Evolutionary conservation across 2,329 filamentous ascomycete genomes (phyloP).

Genomic region (Aspergillus japonicus): DNA sequence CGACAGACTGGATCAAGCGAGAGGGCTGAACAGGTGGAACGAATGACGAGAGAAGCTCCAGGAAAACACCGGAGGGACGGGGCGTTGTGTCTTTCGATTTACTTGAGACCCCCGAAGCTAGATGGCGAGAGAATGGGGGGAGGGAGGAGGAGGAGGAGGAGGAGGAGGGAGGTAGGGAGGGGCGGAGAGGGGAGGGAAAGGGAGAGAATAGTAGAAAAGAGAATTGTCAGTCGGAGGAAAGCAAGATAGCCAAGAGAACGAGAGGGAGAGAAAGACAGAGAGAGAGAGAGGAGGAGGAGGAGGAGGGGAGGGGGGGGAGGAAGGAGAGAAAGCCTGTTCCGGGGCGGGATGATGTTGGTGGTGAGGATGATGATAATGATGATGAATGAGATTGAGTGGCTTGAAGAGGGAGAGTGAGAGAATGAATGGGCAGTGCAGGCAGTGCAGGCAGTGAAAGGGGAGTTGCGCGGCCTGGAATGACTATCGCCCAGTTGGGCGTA

Average conservation of each 20-base stretch:
- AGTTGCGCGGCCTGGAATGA: background rate
- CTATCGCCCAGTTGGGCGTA: background rate
- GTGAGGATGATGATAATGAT: too few relatives aligned
- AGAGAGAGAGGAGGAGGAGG: background rate
- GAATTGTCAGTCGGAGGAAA: constrained; percentile 2
- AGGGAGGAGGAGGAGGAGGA: background rate
- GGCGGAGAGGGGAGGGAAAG: background rate
- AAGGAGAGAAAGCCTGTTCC: background rate
- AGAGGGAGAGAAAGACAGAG: background rate
- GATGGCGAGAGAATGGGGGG: background rate
- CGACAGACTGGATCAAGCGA: background rate
- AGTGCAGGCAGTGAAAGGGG: too few relatives aligned
- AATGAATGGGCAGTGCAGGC: too few relatives aligned
- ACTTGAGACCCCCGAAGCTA: background rate
- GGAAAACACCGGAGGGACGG: too few relatives aligned
- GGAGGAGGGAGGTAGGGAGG: background rate
- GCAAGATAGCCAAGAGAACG: background rate
- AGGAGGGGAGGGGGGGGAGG: background rate
- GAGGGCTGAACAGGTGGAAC: constrained; percentile 3
- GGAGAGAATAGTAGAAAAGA: constrained; percentile 8
- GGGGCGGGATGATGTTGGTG: too few relatives aligned
- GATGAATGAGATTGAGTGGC: too few relatives aligned
- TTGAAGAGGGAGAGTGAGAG: too few relatives aligned
- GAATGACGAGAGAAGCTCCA: background rate
- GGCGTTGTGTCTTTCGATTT: background rate